These are phyloP conservation scores for Boletus vinaceobasis DNA, from an alignment of 768 basidiomycete genomes.

Conservation along the genomic window DNA sequence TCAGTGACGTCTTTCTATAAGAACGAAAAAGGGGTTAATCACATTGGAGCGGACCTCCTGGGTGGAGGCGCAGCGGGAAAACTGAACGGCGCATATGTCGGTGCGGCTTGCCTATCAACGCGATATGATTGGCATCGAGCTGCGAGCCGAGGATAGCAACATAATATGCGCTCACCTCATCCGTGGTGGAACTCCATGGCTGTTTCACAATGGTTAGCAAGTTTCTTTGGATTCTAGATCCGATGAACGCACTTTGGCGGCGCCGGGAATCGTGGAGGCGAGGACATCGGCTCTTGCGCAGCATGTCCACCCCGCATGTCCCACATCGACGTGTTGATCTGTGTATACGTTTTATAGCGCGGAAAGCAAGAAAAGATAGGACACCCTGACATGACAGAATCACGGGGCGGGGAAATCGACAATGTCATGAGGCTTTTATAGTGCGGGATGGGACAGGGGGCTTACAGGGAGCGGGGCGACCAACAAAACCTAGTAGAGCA, in stretches of 20 bases:
- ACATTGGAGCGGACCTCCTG: conserved; percentile 22
- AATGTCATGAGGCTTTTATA: conserved; percentile 24
- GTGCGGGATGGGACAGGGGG: conserved; percentile 3
- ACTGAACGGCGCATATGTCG: conserved; percentile 20
- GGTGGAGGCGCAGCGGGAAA: conserved; percentile 14
- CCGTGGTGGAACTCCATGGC: conserved; percentile 7
- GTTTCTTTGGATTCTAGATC: background rate
- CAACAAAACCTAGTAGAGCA: conserved; percentile 27
- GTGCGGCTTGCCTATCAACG: conserved; percentile 14
- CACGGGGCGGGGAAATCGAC: conserved; percentile 4
- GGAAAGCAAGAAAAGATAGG: conserved; percentile 30
- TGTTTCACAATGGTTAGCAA: conserved; percentile 8
- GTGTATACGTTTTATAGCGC: conserved; percentile 33
- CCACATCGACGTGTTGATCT: conserved; percentile 31
- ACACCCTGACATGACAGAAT: conserved; percentile 29
- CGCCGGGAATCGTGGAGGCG: conserved; percentile 13
- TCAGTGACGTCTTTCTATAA: conserved; percentile 3
- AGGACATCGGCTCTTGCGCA: conserved; percentile 11
- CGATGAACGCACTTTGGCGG: conserved; percentile 17
- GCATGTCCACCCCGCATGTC: conserved; percentile 20
- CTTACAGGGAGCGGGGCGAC: conserved; percentile 19
- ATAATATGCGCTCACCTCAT: conserved; percentile 9
- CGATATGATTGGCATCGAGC: background rate
- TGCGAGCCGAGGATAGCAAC: background rate
- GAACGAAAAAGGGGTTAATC: conserved; percentile 1